A percentile compares a stretch with the other conserved stretches of the same genome.
Conservation (phyloP, 176 grass and related monocot species). For the Themeda triandra region DNA sequence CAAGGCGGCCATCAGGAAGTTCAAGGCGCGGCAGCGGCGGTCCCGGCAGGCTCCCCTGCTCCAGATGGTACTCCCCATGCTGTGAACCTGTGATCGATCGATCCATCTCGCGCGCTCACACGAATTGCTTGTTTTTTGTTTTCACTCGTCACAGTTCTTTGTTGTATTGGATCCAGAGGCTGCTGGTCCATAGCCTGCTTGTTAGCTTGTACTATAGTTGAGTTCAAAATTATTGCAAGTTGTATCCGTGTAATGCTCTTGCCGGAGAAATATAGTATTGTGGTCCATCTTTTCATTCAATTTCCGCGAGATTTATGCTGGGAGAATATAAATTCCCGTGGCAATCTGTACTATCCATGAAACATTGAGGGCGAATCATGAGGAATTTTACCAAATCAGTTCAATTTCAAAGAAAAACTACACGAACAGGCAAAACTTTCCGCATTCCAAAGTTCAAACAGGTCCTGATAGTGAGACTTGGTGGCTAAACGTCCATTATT, state of each 20-base stretch:
- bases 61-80: slow-evolving; percentile 47
- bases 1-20: slow-evolving; percentile 57
- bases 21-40: slow-evolving; percentile 58
- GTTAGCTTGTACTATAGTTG: neutral
- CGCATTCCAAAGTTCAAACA: too few species aligned
- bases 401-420: too few species aligned
- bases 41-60: slow-evolving; percentile 36
- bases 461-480: too few species aligned
- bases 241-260: neutral
- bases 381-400: too few species aligned
- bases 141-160: neutral
- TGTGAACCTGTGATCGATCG: slow-evolving; percentile 37
- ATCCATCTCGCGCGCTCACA: neutral
- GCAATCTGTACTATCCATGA: too few species aligned
- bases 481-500: too few species aligned
- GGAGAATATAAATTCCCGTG: neutral
- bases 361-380: too few species aligned
- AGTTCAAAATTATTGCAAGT: neutral
- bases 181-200: neutral
- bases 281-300: neutral
- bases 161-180: neutral
- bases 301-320: neutral
- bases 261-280: neutral
- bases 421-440: too few species aligned
- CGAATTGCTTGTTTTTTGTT: neutral